These are phyloP conservation scores for Haematococcus lacustris DNA, from an alignment of 139 green algal genomes.

Conservation along the genomic window DNA sequence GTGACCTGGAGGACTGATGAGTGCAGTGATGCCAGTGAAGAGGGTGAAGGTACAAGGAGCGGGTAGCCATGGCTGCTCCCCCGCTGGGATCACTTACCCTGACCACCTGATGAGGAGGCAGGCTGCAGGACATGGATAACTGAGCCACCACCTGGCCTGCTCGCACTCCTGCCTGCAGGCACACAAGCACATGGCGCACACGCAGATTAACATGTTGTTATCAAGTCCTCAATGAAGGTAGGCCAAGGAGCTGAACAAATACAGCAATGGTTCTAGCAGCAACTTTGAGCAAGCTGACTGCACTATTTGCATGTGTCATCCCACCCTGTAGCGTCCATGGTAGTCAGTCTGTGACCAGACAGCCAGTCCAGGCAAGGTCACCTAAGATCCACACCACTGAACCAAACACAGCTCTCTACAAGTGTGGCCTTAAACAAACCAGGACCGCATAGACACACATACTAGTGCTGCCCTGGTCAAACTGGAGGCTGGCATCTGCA, in stretches of 20 bases:
- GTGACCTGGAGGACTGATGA: too few species aligned
- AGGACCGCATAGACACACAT: too few species aligned
- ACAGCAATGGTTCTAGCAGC: too few species aligned
- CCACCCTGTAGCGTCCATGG: too few species aligned
- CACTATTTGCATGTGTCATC: neutral
- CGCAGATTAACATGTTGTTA: neutral
- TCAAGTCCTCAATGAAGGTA: neutral
- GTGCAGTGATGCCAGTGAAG: too few species aligned
- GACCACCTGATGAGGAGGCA: neutral
- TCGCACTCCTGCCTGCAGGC: neutral
- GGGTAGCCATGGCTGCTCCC: neutral
- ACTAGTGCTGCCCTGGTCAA: neutral
- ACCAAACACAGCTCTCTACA: too few species aligned
- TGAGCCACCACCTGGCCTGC: conserved; percentile 3
- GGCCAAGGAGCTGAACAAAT: too few species aligned
- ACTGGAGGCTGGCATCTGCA: neutral
- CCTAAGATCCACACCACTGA: too few species aligned
- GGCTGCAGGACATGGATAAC: neutral
- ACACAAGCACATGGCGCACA: neutral
- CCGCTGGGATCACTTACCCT: neutral
- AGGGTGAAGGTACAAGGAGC: too few species aligned
- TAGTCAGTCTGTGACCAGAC: too few species aligned
- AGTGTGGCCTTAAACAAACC: too few species aligned
- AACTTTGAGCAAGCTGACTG: neutral
- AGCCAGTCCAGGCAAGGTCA: too few species aligned